These are phyloP conservation scores for Gnaphalium uliginosum DNA, from an alignment of 129 eudicot genomes.

Conservation along the genomic window DNA sequence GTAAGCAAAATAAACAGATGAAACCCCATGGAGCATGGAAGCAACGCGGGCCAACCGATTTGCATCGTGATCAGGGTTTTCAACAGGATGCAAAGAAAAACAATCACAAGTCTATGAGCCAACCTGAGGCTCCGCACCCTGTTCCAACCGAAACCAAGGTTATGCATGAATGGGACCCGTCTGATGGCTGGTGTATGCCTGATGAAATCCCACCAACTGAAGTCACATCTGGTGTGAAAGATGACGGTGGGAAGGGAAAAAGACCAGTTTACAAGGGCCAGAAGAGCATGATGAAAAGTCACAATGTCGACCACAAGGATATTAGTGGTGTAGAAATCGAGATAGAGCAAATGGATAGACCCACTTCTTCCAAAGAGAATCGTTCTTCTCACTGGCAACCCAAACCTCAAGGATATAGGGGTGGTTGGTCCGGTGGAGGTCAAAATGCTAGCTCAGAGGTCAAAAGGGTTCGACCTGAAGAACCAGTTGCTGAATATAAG, in stretches of 20 bases:
- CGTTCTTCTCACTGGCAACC: slow-evolving; percentile 86
- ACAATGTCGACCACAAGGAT: slow-evolving; percentile 37
- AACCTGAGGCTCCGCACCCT: slow-evolving; percentile 33
- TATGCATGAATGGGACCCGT: slow-evolving; percentile 38
- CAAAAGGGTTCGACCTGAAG: slow-evolving; percentile 45
- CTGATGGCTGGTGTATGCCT: slow-evolving; percentile 60
- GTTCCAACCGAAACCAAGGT: slow-evolving; percentile 30
- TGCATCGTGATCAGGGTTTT: slow-evolving; percentile 39
- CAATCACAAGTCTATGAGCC: slow-evolving; percentile 34
- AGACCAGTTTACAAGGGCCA: slow-evolving; percentile 51
- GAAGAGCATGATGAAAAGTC: slow-evolving; percentile 35
- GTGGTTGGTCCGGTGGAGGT: slow-evolving; percentile 19
- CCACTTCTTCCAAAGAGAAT: slow-evolving; percentile 48
- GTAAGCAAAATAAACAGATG: slow-evolving; percentile 43
- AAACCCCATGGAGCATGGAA: slow-evolving; percentile 63
- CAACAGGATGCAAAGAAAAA: slow-evolving; percentile 41
- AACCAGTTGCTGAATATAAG: slow-evolving; percentile 37
- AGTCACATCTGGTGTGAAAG: slow-evolving; percentile 43
- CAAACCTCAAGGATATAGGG: slow-evolving; percentile 47
- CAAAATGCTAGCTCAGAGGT: slow-evolving; percentile 39
- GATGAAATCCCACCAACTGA: slow-evolving; percentile 40
- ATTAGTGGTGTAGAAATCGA: slow-evolving; percentile 42
- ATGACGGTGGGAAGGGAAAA: slow-evolving; percentile 60
- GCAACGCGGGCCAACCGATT: slow-evolving; percentile 52
- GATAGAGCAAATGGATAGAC: slow-evolving; percentile 46